A percentile compares a stretch with the other conserved stretches of the same genome.
These are phyloP conservation scores for Carallia brachiata DNA, from an alignment of 345 rosid species.

Conservation along the genomic window DNA sequence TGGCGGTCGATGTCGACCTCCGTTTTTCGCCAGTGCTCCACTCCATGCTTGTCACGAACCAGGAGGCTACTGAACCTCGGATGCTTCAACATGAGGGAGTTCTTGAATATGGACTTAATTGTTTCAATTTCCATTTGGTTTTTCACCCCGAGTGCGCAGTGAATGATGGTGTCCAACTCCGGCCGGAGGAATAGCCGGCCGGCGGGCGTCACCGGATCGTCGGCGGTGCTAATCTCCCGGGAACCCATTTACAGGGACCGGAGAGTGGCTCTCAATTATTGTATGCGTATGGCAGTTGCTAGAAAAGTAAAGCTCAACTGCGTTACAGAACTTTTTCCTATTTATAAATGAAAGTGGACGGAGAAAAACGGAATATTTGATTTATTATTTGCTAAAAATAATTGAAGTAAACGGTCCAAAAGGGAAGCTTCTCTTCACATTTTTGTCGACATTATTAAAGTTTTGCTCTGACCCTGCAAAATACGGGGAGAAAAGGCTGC, in stretches of 20 bases:
- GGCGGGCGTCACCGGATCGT: conserved; percentile 54
- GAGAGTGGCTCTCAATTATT: no score
- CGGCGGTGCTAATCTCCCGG: conserved; percentile 16
- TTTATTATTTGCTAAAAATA: no score
- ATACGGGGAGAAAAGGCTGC: no score
- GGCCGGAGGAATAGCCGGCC: conserved; percentile 57
- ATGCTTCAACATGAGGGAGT: conserved; percentile 42
- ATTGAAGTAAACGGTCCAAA: no score
- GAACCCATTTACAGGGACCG: conserved; percentile 9
- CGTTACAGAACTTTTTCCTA: no score
- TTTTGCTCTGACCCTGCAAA: no score
- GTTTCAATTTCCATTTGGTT: conserved; percentile 29
- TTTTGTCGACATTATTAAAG: no score
- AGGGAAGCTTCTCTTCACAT: no score
- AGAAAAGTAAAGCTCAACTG: no score
- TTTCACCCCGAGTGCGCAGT: conserved; percentile 39
- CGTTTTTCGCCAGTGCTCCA: conserved; percentile 49
- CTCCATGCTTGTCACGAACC: conserved; percentile 42
- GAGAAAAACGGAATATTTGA: no score
- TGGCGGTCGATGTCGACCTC: conserved; percentile 42
- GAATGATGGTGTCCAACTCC: conserved; percentile 43
- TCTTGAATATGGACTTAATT: conserved; percentile 22
- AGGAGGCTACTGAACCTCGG: conserved; percentile 55
- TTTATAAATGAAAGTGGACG: no score
- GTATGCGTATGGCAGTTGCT: no score